phyloP scores from a whole-genome alignment of 2,329 filamentous ascomycete species.

The Colletotrichum euphorbiae region DNA sequence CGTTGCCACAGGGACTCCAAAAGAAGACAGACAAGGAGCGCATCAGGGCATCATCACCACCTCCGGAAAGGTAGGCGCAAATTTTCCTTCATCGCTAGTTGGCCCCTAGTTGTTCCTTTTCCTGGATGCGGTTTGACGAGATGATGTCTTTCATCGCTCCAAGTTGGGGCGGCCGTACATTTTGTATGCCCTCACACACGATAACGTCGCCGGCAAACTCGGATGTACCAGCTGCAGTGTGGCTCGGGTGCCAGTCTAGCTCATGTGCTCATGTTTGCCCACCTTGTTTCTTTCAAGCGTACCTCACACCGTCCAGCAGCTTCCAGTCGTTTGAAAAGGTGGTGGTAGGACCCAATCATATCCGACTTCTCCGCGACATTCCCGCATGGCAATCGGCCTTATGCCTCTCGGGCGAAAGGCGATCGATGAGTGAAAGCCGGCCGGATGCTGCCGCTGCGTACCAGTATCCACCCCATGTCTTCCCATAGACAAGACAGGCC shows the following conservation, averaged over 20 bases:
- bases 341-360: not conserved
- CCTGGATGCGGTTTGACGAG: not conserved
- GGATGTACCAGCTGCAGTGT: constrained; percentile 23
- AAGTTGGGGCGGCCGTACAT: not conserved
- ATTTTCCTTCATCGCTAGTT: not conserved
- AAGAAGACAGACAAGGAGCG: constrained; percentile 57
- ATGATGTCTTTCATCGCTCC: not conserved
- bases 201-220: constrained; percentile 5
- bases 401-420: not conserved
- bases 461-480: constrained; percentile 12
- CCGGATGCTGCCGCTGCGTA: not conserved
- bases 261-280: constrained; percentile 20
- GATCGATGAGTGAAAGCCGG: not conserved
- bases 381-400: not conserved
- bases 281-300: not conserved
- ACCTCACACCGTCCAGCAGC: constrained; percentile 13
- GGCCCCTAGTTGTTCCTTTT: too few species aligned
- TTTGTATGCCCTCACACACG: not conserved
- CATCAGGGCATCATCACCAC: constrained; percentile 60
- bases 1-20: constrained; percentile 61
- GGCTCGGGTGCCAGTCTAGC: not conserved
- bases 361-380: not conserved
- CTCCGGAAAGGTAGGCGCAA: constrained; percentile 59
- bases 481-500: not conserved
- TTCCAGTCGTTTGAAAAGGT: constrained; percentile 10